These are phyloP conservation scores for Pythium vanterpoolii DNA, from an alignment of 352 stramenopile species.

Conservation along the genomic window DNA sequence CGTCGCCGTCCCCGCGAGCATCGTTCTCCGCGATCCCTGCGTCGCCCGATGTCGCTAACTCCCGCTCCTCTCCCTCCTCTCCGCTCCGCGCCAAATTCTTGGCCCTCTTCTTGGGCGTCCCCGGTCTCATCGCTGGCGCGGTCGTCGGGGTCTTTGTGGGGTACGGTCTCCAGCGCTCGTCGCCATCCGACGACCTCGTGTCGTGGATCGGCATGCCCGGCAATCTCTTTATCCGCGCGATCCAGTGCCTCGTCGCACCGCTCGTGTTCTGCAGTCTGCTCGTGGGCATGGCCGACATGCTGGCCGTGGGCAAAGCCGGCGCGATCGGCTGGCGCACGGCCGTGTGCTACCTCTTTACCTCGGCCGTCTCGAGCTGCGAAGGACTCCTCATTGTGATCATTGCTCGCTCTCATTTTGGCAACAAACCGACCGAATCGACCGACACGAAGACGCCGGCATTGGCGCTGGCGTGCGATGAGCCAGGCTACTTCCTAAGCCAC, in stretches of 20 bases:
- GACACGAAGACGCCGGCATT: constrained; percentile 7
- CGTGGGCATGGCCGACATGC: constrained; percentile 37
- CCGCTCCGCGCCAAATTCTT: not conserved
- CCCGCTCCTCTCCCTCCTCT: not conserved
- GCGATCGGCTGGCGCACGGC: constrained; percentile 33
- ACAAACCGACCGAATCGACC: constrained; percentile 1
- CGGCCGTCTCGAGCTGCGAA: constrained; percentile 14
- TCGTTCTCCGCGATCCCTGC: not conserved
- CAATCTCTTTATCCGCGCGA: constrained; percentile 40
- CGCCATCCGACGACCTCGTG: constrained; percentile 1
- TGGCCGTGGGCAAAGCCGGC: constrained; percentile 32
- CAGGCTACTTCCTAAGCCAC: constrained; percentile 22
- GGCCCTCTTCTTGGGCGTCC: constrained; percentile 13
- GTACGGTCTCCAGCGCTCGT: constrained; percentile 2
- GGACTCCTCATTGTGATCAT: constrained; percentile 19
- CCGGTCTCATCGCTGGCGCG: constrained; percentile 6
- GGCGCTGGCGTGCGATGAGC: constrained; percentile 19
- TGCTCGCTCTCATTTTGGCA: constrained; percentile 15
- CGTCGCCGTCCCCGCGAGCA: not conserved
- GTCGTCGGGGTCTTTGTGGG: not conserved
- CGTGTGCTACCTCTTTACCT: constrained; percentile 25
- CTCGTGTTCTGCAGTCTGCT: constrained; percentile 41
- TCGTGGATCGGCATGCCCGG: constrained; percentile 32
- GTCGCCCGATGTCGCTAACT: not conserved
- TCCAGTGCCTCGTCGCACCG: constrained; percentile 46